A percentile compares a stretch with the other conserved stretches of the same genome.
These are phyloP conservation scores for Liriodendron chinense DNA, from an alignment of 164 flowering plant species.

Conservation along the genomic window DNA sequence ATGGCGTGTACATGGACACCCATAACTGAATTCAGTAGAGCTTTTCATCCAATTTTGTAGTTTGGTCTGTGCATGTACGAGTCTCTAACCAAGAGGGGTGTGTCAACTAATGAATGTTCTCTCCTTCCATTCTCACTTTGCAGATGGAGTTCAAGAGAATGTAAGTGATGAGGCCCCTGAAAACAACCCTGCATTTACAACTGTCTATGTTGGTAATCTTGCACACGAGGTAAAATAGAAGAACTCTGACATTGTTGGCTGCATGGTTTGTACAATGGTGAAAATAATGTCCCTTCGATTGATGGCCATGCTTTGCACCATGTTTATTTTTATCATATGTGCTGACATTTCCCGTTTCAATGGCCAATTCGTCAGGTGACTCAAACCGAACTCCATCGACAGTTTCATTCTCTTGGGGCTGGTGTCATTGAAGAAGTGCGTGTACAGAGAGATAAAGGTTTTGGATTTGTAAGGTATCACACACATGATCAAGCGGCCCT, in stretches of 20 bases:
- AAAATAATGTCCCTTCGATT: neutral
- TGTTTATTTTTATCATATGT: neutral
- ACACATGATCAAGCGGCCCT: constrained; percentile 90
- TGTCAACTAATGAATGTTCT: neutral
- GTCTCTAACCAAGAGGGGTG: neutral
- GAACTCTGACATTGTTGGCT: neutral
- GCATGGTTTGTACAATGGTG: neutral
- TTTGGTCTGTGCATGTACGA: neutral
- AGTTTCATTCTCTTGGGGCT: constrained; percentile 86
- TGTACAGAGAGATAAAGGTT: constrained; percentile 92
- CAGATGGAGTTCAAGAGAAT: constrained; percentile 81
- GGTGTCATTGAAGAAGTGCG: constrained; percentile 97
- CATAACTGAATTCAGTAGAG: neutral
- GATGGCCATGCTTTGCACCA: neutral
- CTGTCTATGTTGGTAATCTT: constrained; percentile 97
- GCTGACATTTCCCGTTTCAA: neutral
- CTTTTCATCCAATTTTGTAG: neutral
- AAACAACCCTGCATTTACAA: constrained; percentile 85
- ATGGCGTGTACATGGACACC: no score
- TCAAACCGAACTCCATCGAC: constrained; percentile 92
- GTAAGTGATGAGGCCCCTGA: constrained; percentile 76
- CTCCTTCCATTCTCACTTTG: constrained; percentile 11
- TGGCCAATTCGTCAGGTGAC: constrained; percentile 49
- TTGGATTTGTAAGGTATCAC: constrained; percentile 94
- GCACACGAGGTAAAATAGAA: constrained; percentile 72